phyloP scores from a whole-genome alignment of 2,329 filamentous ascomycete species.

The Trichoderma harzianum region DNA sequence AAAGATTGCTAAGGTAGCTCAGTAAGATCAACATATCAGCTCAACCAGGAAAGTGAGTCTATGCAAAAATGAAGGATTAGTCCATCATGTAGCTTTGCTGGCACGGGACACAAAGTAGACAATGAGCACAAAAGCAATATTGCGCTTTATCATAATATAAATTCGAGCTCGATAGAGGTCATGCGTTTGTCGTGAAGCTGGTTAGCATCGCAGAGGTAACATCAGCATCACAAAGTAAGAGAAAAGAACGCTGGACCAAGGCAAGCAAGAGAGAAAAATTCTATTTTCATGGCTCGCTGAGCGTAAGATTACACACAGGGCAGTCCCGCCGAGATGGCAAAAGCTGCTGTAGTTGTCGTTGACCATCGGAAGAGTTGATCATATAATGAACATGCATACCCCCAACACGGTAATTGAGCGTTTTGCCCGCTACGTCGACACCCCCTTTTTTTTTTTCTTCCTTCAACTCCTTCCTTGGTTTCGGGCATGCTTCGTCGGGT shows the following conservation, averaged over 20 bases:
- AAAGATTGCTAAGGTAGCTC: too few relatives aligned
- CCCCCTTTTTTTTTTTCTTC: not conserved
- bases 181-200: not conserved
- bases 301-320: constrained; percentile 18
- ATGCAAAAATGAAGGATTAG: not conserved
- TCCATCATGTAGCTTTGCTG: not conserved
- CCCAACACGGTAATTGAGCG: not conserved
- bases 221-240: not conserved
- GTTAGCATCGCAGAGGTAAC: not conserved
- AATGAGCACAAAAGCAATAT: not conserved
- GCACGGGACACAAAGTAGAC: not conserved
- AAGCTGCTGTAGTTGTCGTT: constrained; percentile 12
- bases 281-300: constrained; percentile 17
- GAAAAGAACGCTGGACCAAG: not conserved
- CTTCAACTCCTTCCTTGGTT: not conserved
- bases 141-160: not conserved
- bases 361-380: not conserved
- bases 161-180: not conserved
- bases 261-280: constrained; percentile 10
- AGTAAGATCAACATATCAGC: not conserved
- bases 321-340: not conserved
- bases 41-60: not conserved
- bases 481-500: constrained; percentile 11
- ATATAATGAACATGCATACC: not conserved
- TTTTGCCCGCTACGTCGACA: not conserved